A percentile compares a stretch with the other conserved stretches of the same genome.
These are phyloP conservation scores for Cubamyces sp. DNA, from an alignment of 768 basidiomycete genomes.

Conservation along the genomic window DNA sequence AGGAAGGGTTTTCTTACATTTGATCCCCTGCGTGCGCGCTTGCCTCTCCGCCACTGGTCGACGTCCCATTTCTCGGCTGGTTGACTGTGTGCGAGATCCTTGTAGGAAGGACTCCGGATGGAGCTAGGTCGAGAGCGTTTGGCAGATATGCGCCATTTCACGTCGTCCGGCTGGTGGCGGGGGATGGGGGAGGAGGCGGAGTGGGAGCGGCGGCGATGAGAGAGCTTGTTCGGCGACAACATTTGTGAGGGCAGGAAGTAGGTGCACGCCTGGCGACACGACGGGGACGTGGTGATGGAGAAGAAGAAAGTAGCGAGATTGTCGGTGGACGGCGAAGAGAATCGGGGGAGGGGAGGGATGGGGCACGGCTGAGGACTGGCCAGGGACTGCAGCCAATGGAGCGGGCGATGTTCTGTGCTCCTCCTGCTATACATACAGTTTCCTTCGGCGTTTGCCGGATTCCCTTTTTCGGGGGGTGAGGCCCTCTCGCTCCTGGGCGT, in stretches of 20 bases:
- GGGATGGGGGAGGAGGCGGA: slow-evolving; percentile 46
- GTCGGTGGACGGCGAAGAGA: background rate
- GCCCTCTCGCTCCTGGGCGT: slow-evolving; percentile 8
- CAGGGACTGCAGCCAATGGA: slow-evolving; percentile 9
- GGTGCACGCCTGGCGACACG: slow-evolving; percentile 4
- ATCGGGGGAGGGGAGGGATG: slow-evolving; percentile 1
- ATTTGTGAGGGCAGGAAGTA: slow-evolving; percentile 27
- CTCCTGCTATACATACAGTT: slow-evolving; percentile 22
- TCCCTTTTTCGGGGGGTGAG: slow-evolving; percentile 4
- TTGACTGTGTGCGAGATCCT: slow-evolving; percentile 35
- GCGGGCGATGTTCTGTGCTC: background rate
- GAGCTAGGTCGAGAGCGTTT: slow-evolving; percentile 55
- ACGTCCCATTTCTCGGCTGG: slow-evolving; percentile 53
- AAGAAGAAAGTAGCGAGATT: background rate
- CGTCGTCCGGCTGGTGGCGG: slow-evolving; percentile 42
- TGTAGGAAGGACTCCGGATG: slow-evolving; percentile 38
- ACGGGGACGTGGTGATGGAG: background rate
- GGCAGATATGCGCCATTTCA: slow-evolving; percentile 47
- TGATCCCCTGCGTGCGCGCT: slow-evolving; percentile 53
- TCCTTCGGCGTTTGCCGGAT: slow-evolving; percentile 12
- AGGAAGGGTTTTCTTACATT: slow-evolving; percentile 43
- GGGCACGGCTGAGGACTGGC: background rate
- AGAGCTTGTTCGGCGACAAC: slow-evolving; percentile 41
- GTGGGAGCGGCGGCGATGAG: slow-evolving; percentile 56
- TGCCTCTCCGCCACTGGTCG: slow-evolving; percentile 57